Base-by-base conservation (phyloP, 106 monocot species). In the Iris macrosiphon region DNA sequence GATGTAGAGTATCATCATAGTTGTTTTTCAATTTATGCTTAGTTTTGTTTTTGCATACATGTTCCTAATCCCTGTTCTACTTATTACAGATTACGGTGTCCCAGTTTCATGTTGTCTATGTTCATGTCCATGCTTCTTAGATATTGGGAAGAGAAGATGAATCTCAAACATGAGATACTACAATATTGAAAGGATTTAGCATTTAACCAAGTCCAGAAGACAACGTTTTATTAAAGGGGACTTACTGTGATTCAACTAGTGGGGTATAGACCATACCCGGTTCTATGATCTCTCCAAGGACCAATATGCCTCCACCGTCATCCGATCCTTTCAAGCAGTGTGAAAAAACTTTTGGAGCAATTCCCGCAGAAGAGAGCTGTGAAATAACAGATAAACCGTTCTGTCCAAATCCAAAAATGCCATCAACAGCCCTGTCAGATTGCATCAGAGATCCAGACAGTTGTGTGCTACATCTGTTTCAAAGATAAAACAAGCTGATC, bases 401-500 rank as follows among this genome's bases (percentile, higher is more conserved):
- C 70, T 86, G 89, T 29, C 96, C 96, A 73, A 96, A 86, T 24
- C 96, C 96, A 70, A 90, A 96, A 59, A 96, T 96, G 12, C 96
- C 96, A 74, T 90, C 89, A 67, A 96, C 77, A 53, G 96, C 96
- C 41, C 79, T 71, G 24, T 96, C 89, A 45, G 96, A 38, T 73
- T 86, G 85, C 6, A 74, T 86, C 49, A 96, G 65, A 39, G 80
- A 89, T 43, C 96, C 96, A 29, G 85, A 77, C 64, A 82, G 86
- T 27, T 69, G 75, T 57, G 77, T 83, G 74, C 96, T 96, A 75
- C 96, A 96, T 59, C 96, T 96, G 82, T 66, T 70, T 61, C 28
- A 65, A 50, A 58, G 18, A 35, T 35, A 35, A 35, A 35, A 35
- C 10, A 35, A 35, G 34, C 34, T 35, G 34, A 35, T 6, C 7